Evolutionary conservation across 495 filamentous ascomycete species (phyloP).

Genomic region (Trypethelium eluteriae): DNA sequence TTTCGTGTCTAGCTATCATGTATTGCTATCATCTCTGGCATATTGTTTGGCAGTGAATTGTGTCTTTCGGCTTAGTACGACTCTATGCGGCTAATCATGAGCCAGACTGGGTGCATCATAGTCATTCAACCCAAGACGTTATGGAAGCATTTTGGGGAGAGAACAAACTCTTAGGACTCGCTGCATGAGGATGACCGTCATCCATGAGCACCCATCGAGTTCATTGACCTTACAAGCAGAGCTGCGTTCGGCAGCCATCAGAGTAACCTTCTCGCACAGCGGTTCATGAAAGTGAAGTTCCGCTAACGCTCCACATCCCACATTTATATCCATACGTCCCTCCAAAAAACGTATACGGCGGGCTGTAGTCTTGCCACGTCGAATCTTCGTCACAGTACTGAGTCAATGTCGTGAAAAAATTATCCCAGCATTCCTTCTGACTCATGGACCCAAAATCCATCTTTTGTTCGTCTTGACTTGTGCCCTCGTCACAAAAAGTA

Average conservation of each 20-base stretch:
- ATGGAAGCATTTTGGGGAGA: neutral
- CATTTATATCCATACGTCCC: constrained; percentile 8
- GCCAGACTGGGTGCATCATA: neutral
- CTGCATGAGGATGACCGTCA: neutral
- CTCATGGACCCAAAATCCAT: constrained; percentile 5
- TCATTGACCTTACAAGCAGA: neutral
- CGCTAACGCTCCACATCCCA: neutral
- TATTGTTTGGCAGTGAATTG: neutral
- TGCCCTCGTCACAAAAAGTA: neutral
- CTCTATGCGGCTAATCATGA: neutral
- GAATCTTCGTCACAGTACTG: neutral
- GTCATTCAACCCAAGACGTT: neutral
- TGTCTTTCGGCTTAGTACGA: neutral
- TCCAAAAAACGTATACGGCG: neutral
- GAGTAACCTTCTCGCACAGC: neutral
- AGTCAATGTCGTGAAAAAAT: neutral
- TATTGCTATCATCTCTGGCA: neutral
- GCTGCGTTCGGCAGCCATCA: neutral
- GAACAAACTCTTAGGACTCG: neutral
- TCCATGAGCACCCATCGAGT: neutral
- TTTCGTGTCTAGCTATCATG: neutral
- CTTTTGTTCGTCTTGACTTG: neutral
- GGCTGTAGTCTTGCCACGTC: constrained; percentile 1
- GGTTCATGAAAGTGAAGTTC: neutral
- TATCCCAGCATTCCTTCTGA: constrained; percentile 1